Conservation (phyloP, 148 eudicot species). For the Camellia lanceoleosa region DNA sequence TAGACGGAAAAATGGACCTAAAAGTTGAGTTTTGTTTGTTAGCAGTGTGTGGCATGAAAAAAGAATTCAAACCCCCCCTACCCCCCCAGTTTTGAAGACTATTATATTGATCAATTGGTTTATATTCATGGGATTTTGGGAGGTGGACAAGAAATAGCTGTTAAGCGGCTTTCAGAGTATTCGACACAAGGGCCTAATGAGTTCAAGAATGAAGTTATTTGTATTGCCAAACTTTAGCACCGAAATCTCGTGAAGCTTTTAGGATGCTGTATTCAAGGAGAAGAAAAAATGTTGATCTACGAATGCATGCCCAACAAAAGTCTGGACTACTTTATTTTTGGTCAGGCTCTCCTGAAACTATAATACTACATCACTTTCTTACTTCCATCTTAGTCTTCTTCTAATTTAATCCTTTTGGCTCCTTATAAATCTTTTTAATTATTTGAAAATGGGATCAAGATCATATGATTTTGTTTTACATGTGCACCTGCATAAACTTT, state of each 20-base stretch:
- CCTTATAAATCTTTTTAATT: too few species aligned
- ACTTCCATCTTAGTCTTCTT: too few species aligned
- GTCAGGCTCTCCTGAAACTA: background rate
- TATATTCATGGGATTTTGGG: constrained; percentile 9
- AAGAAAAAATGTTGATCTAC: background rate
- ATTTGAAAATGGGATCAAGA: too few species aligned
- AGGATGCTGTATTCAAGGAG: constrained; percentile 5
- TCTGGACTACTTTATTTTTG: constrained; percentile 3
- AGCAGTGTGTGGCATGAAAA: too few species aligned
- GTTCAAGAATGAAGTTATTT: background rate
- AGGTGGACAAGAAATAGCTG: constrained; percentile 5
- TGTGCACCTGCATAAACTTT: too few species aligned
- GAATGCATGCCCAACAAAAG: background rate
- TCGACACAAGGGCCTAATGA: background rate
- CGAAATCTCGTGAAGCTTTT: constrained; percentile 9
- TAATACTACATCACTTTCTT: background rate
- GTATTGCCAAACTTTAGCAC: background rate
- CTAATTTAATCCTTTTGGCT: too few species aligned
- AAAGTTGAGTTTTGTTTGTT: too few species aligned
- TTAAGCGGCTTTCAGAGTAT: background rate
- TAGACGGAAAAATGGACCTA: too few species aligned
- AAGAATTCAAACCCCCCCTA: too few species aligned
- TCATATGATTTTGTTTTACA: background rate
- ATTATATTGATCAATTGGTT: background rate
- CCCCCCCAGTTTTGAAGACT: too few species aligned